Base-by-base conservation (phyloP, 208 protist genomes). In the Entamoeba dispar region DNA sequence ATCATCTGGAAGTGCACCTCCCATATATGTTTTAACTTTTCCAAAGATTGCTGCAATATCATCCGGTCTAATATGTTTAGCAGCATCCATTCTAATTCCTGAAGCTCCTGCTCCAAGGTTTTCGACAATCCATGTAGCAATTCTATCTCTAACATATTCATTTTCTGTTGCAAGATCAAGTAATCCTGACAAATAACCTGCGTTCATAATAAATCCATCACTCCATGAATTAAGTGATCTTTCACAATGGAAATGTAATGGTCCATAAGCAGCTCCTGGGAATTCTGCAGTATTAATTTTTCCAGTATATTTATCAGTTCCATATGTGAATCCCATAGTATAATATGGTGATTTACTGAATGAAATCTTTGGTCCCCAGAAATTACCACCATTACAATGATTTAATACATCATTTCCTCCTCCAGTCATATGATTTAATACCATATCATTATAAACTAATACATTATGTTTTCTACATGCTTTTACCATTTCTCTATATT, bases 211-310 rank as follows among this genome's bases (percentile, higher is more conserved):
- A 27, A 96, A 91, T 19, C 95, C 95, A 92, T 96, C 95, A n/a
- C 38, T 96, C 96, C 96, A 97, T 27, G 95, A 95, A 73, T 95
- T 96, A 10, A 97, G 93, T 17, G 94, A 19, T 47, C 95, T 93
- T 50, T 97, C 96, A 92, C 96, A 97, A 91, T 97, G 96, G 93
- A 97, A 97, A 73, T 97, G 93, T 27, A 77, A 31, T 86, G 96
- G 95, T 4, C 61, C 92, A 91, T 96, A 96, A 51, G 95, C 47
- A 43, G 93, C 96, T 34, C 93, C 92, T 55, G 96, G 96, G 49
- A 94, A 96, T 93, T 96, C 96, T 5, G 95, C 51, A 8, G 91
- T 93, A 22, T 92, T 91, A 38, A 93, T 31, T 22, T 92, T 34
- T 52, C 93, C 92, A 34, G 95, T 95, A 69, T 96, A 96, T 49